A percentile compares a stretch with the other conserved stretches of the same genome.
Conservation (phyloP, 1,284 basidiomycete genomes). For the Ustilago vetiveriae region DNA sequence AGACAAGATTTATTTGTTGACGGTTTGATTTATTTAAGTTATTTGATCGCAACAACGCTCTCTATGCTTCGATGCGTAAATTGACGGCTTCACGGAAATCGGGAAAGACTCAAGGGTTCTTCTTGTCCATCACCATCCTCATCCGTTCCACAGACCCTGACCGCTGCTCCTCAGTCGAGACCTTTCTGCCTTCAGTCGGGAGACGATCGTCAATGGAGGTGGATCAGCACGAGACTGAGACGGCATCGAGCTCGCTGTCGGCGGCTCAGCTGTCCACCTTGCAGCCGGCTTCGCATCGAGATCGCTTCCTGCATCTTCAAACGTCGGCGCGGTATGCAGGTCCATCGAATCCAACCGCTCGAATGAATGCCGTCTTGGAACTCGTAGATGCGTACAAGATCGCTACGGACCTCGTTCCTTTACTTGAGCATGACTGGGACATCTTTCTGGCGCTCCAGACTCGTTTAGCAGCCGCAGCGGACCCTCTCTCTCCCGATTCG, state of each 20-base stretch:
- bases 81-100: neutral
- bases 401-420: constrained; percentile 5
- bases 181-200: too few relatives aligned
- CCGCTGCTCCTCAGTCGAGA: too few relatives aligned
- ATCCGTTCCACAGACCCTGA: too few relatives aligned
- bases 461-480: constrained; percentile 19
- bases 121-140: neutral
- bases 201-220: too few relatives aligned
- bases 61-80: neutral
- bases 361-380: constrained; percentile 13
- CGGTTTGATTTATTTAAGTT: too few relatives aligned
- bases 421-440: constrained; percentile 24
- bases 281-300: constrained; percentile 25
- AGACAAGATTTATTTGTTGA: too few relatives aligned
- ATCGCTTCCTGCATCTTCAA: constrained; percentile 31
- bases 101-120: neutral
- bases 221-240: too few relatives aligned
- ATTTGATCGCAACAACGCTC: too few relatives aligned
- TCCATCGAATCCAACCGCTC: constrained; percentile 15
- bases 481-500: constrained; percentile 22
- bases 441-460: constrained; percentile 26
- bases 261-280: constrained; percentile 8
- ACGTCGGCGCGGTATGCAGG: constrained; percentile 24
- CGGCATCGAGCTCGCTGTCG: neutral
- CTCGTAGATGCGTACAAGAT: constrained; percentile 18